A percentile compares a stretch with the other conserved stretches of the same genome.
phyloP scores from a whole-genome alignment of 352 stramenopile genomes.

The Globisporangium emineosum region DNA sequence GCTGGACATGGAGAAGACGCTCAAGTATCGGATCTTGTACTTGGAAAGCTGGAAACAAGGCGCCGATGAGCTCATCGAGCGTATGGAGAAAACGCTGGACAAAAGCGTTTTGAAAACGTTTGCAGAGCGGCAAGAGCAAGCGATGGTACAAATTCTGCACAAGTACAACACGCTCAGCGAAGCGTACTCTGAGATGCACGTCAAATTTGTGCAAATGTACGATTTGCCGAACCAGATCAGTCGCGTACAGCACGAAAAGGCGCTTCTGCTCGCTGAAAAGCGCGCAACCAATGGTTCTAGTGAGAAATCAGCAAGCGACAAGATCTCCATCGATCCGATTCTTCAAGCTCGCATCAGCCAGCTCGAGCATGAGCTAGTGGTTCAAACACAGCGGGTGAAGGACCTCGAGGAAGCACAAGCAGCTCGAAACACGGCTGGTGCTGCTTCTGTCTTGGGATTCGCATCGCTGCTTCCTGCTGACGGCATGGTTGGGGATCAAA shows the following conservation, averaged over 20 bases:
- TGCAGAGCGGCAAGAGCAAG: conserved; percentile 38
- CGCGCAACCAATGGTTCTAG: conserved; percentile 3
- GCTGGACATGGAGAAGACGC: conserved; percentile 84
- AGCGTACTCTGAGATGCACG: conserved; percentile 41
- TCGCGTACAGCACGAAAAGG: conserved; percentile 43
- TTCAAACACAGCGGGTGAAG: conserved; percentile 36
- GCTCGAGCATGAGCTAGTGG: conserved; percentile 47
- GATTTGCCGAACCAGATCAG: conserved; percentile 45
- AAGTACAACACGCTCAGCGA: conserved; percentile 43
- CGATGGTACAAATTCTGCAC: conserved; percentile 27
- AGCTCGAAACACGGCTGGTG: neutral
- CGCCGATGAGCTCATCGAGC: conserved; percentile 56
- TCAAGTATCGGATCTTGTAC: conserved; percentile 88
- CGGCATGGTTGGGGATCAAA: neutral
- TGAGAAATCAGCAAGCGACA: neutral
- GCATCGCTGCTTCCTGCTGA: neutral
- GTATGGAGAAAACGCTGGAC: conserved; percentile 60
- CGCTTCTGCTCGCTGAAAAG: conserved; percentile 41
- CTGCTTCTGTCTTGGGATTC: conserved; percentile 12
- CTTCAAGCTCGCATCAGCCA: conserved; percentile 39
- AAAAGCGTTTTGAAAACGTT: conserved; percentile 54
- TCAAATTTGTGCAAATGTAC: conserved; percentile 47
- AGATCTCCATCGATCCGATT: conserved; percentile 14
- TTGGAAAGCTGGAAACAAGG: conserved; percentile 89
- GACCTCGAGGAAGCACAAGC: conserved; percentile 39